These are phyloP conservation scores for Arthrinium puccinioides DNA, from an alignment of 2,329 filamentous ascomycete genomes.

Conservation along the genomic window DNA sequence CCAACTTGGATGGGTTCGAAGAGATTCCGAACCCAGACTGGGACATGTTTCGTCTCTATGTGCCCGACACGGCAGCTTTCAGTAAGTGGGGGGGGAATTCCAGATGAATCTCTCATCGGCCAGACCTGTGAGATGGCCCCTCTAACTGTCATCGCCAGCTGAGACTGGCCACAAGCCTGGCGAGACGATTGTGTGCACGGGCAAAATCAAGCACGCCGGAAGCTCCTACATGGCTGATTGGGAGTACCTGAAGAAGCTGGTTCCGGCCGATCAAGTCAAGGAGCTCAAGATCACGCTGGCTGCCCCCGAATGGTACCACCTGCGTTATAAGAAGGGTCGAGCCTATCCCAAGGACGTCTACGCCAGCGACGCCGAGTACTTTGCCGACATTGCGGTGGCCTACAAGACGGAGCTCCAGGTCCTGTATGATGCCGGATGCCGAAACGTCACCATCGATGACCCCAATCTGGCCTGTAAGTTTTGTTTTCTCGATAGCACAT, in stretches of 20 bases:
- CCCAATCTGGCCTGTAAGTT: constrained; percentile 58
- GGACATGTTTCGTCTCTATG: constrained; percentile 45
- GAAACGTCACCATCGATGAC: constrained; percentile 61
- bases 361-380: constrained; percentile 53
- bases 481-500: too few relatives aligned
- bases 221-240: constrained; percentile 35
- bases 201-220: constrained; percentile 38
- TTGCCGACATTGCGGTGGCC: constrained; percentile 55
- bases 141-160: constrained; percentile 14
- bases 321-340: constrained; percentile 45
- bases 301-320: constrained; percentile 49
- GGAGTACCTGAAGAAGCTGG: constrained; percentile 31
- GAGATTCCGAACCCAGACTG: constrained; percentile 41
- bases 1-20: constrained; percentile 33
- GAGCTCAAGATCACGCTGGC: constrained; percentile 48
- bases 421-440: constrained; percentile 54
- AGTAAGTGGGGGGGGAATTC: constrained; percentile 22
- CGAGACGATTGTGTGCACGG: constrained; percentile 36
- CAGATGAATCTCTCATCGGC: too few relatives aligned
- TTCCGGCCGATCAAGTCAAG: constrained; percentile 53
- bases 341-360: constrained; percentile 53
- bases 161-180: constrained; percentile 39
- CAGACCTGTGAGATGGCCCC: background rate
- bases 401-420: constrained; percentile 50
- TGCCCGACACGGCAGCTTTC: constrained; percentile 37